These are phyloP conservation scores for Solanum gracilifrons DNA, from an alignment of 257 asterid genomes.

Conservation along the genomic window DNA sequence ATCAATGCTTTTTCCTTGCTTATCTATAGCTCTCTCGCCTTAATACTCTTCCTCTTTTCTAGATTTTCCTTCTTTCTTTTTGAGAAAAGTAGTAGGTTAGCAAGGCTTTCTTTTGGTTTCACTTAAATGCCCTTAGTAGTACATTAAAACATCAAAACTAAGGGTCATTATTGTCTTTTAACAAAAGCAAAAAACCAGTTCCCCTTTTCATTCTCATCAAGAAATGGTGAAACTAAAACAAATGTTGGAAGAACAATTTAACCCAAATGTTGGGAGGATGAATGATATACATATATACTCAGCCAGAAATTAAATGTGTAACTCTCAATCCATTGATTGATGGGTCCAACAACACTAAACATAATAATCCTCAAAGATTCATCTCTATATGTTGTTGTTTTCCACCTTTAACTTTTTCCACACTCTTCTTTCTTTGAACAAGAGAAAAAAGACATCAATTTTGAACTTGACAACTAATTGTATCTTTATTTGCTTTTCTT, in stretches of 20 bases:
- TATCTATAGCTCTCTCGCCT: not conserved
- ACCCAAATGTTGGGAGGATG: not conserved
- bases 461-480: not conserved
- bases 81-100: not conserved
- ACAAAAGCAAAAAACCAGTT: not conserved
- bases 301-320: not conserved
- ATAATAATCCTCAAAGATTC: slow-evolving; percentile 1
- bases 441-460: not conserved
- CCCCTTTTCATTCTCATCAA: not conserved
- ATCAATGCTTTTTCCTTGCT: not conserved
- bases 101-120: not conserved
- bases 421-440: not conserved
- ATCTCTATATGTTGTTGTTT: not conserved
- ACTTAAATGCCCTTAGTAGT: not conserved
- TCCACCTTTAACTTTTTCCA: not conserved
- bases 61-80: too few relatives aligned
- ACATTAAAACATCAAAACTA: not conserved
- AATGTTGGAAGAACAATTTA: not conserved
- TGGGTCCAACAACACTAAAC: not conserved
- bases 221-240: not conserved
- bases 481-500: not conserved
- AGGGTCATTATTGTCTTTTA: not conserved
- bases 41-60: not conserved
- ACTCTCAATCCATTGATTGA: not conserved
- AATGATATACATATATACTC: not conserved